Percentiles rank a stretch among this genome's conserved stretches.
phyloP scores from a whole-genome alignment of 1,284 basidiomycete genomes.

The Pterula multifida region DNA sequence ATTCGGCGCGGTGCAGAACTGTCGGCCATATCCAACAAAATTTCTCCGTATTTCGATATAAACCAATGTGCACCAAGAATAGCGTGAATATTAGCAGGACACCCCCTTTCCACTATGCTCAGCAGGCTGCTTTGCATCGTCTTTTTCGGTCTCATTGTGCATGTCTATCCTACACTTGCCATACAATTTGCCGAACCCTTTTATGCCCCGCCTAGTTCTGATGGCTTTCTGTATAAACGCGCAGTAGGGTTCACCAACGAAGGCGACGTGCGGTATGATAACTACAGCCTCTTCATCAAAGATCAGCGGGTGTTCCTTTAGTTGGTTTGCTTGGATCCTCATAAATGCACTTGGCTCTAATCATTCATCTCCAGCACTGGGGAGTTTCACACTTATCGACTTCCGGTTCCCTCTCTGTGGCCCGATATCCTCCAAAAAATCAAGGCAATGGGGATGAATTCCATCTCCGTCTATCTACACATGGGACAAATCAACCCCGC shows the following conservation, averaged over 20 bases:
- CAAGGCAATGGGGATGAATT: slow-evolving; percentile 73
- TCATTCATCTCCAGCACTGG: slow-evolving; percentile 31
- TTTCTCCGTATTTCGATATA: background rate
- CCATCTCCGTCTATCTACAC: slow-evolving; percentile 60
- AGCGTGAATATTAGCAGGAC: background rate
- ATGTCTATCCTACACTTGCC: background rate
- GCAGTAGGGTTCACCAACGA: slow-evolving; percentile 10
- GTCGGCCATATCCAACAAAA: background rate
- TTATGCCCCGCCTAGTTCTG: background rate
- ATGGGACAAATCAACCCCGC: slow-evolving; percentile 70
- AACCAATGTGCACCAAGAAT: background rate
- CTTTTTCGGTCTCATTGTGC: background rate
- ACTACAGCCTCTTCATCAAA: slow-evolving; percentile 40
- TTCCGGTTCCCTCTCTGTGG: slow-evolving; percentile 74
- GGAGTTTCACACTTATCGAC: slow-evolving; percentile 76
- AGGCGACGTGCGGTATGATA: slow-evolving; percentile 42
- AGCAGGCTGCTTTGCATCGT: background rate
- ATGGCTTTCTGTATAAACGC: slow-evolving; percentile 2
- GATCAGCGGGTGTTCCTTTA: slow-evolving; percentile 43
- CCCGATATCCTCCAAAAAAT: slow-evolving; percentile 72
- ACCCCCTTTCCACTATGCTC: background rate
- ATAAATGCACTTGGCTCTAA: background rate
- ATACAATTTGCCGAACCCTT: background rate
- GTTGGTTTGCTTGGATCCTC: slow-evolving; percentile 21
- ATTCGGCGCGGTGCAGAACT: too few relatives aligned